Evolutionary conservation across 768 basidiomycete genomes (phyloP).

Genomic region (Kwoniella dendrophila): DNA sequence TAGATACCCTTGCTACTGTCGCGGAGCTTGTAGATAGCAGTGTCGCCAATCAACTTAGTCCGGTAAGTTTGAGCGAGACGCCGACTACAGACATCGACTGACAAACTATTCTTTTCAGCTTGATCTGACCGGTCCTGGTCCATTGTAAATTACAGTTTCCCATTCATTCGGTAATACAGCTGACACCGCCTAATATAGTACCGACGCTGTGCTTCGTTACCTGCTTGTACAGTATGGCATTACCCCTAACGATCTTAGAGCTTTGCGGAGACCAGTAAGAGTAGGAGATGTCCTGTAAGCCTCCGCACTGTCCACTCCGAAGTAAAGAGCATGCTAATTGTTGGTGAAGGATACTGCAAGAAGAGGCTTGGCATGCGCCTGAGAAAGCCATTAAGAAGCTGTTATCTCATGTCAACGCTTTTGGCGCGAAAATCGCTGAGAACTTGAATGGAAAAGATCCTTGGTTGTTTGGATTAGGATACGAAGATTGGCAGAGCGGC

Average conservation of each 20-base stretch:
- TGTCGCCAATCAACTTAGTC: constrained; percentile 10
- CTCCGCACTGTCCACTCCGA: too few species aligned
- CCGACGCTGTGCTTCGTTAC: constrained; percentile 34
- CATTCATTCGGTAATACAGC: constrained; percentile 10
- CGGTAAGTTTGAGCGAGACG: constrained; percentile 11
- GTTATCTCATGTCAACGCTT: constrained; percentile 4
- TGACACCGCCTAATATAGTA: constrained; percentile 4
- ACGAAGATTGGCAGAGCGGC: constrained; percentile 23
- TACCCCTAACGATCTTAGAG: constrained; percentile 17
- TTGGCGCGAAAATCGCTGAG: not conserved
- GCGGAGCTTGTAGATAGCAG: constrained; percentile 13
- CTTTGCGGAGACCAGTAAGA: constrained; percentile 22
- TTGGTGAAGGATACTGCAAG: constrained; percentile 22
- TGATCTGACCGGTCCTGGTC: constrained; percentile 33
- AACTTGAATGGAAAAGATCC: constrained; percentile 14
- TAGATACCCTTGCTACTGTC: constrained; percentile 29
- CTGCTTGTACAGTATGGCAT: constrained; percentile 31
- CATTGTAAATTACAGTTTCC: constrained; percentile 17
- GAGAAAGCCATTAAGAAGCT: constrained; percentile 16
- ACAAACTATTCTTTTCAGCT: constrained; percentile 10
- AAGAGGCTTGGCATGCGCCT: constrained; percentile 27
- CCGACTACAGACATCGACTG: not conserved
- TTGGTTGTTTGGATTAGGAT: constrained; percentile 26
- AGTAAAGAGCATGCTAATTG: not conserved
- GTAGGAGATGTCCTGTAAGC: constrained; percentile 34